Evolutionary conservation across 306 rosid genomes (phyloP).

Genomic region (Fagus crenata): DNA sequence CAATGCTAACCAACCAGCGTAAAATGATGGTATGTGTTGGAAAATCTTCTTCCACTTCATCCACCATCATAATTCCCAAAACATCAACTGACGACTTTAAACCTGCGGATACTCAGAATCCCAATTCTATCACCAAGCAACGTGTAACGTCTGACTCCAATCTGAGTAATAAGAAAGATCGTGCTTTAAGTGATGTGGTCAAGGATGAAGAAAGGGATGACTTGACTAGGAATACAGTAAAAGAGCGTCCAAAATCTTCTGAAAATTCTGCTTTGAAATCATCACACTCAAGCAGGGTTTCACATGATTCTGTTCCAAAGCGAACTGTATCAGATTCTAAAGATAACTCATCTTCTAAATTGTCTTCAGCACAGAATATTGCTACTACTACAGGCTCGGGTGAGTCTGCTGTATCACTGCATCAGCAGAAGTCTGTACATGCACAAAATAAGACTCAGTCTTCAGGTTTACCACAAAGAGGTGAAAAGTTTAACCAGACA

Average conservation of each 20-base stretch:
- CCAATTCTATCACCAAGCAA: constrained; percentile 47
- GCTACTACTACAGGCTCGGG: constrained; percentile 42
- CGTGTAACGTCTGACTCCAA: constrained; percentile 47
- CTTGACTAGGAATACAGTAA: constrained; percentile 51
- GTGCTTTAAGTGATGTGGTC: constrained; percentile 41
- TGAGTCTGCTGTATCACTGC: constrained; percentile 49
- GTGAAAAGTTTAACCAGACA: constrained; percentile 70
- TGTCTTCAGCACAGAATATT: constrained; percentile 43
- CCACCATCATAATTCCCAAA: constrained; percentile 45
- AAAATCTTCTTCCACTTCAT: constrained; percentile 52
- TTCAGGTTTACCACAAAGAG: constrained; percentile 56
- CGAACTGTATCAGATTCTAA: constrained; percentile 48
- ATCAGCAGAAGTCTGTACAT: constrained; percentile 57
- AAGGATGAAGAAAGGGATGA: constrained; percentile 54
- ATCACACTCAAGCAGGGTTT: constrained; percentile 52
- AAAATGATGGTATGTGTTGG: constrained; percentile 46
- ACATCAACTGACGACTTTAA: constrained; percentile 43
- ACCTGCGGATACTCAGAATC: constrained; percentile 51
- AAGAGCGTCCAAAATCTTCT: constrained; percentile 64
- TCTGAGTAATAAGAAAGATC: constrained; percentile 52
- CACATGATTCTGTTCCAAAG: constrained; percentile 64
- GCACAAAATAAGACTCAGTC: constrained; percentile 58
- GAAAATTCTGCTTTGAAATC: constrained; percentile 47
- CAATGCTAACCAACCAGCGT: constrained; percentile 38
- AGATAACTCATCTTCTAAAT: constrained; percentile 57